Evolutionary conservation across 2,329 filamentous ascomycete species (phyloP).

Genomic region (Cladosporium sp.): DNA sequence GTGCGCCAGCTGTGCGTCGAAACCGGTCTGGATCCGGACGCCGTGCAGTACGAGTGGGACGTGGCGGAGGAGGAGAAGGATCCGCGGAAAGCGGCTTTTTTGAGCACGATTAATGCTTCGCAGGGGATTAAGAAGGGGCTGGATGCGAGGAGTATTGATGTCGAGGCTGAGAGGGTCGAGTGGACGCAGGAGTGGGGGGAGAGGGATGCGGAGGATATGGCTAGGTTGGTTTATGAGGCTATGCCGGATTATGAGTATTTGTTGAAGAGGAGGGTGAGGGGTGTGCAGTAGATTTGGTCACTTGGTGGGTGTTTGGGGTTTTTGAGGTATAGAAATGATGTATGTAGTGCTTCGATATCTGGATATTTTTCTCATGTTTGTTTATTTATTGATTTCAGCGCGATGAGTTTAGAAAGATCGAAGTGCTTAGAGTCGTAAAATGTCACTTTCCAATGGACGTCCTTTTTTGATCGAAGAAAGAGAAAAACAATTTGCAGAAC

Average conservation of each 20-base stretch:
- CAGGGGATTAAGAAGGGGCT: slow-evolving; percentile 11
- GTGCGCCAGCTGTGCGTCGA: slow-evolving; percentile 10
- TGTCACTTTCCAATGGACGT: too few relatives aligned
- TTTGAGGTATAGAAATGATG: too few relatives aligned
- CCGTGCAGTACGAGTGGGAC: slow-evolving; percentile 15
- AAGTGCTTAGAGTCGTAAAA: too few relatives aligned
- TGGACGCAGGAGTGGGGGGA: slow-evolving; percentile 18
- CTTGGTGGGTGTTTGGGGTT: too few relatives aligned
- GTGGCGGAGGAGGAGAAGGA: slow-evolving; percentile 12
- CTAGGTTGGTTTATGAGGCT: slow-evolving; percentile 11
- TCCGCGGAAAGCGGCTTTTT: slow-evolving; percentile 10
- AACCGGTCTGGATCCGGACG: slow-evolving; percentile 12
- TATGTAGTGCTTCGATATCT: too few relatives aligned
- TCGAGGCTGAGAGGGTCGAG: slow-evolving; percentile 12
- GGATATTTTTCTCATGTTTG: too few relatives aligned
- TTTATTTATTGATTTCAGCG: too few relatives aligned
- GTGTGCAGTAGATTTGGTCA: neutral
- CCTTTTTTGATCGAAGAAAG: too few relatives aligned
- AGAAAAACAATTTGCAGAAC: too few relatives aligned
- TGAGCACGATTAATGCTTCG: slow-evolving; percentile 11
- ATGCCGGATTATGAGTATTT: slow-evolving; percentile 19
- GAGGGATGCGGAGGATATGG: slow-evolving; percentile 11
- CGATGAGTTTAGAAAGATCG: too few relatives aligned
- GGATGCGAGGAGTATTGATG: slow-evolving; percentile 11
- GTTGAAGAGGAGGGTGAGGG: slow-evolving; percentile 1